Base-by-base conservation (phyloP, 306 rosid genomes). In the Datisca glomerata region DNA sequence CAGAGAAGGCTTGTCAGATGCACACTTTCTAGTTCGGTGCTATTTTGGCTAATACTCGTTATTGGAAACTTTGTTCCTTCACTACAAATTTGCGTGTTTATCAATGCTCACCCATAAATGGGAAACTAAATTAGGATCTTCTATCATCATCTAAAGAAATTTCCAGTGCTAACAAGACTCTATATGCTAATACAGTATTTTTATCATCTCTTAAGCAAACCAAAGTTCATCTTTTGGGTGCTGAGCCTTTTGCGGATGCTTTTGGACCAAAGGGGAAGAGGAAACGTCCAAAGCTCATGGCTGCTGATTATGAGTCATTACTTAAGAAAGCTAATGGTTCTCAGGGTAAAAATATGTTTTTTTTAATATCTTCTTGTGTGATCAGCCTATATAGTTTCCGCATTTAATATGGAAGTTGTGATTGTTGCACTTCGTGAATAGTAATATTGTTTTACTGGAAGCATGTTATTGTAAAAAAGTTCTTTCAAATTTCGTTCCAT, bases 241-340 rank as follows among this genome's bases (percentile, higher is more conserved):
- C 85, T 43, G 86, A 89, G 82, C 74, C 91, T 7, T 89, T 89
- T 52, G 38, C 11, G 16, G 80, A 89, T 74, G 93, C 85, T 12
- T 87, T 87, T 60, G 93, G 94, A 53, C 85, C 89, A 2, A 87
- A 83, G 71, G 59, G 71, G 23, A 82, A 79, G 67, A 71, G 97
- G 61, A 89, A 83, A 67, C 82, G 91, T 12, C 95, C 97, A 8
- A 79, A 25, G 34, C 75, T 80, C 43, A 18, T 89, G 47, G 94
- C 86, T 10, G 52, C 79, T 27, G 87, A 77, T 68, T 89, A 89
- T 44, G 97, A 79, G 49, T 69, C 97, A n/a, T 55, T 80, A 33
- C 54, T 53, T 25, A 72, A 79, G 75, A 83, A 83, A 70, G 97
- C 93, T 24, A 89, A 73, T 53, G 87, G 80, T 56, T 79, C 93